phyloP scores from a whole-genome alignment of 2,329 filamentous ascomycete species.

The Fusarium nodosum region DNA sequence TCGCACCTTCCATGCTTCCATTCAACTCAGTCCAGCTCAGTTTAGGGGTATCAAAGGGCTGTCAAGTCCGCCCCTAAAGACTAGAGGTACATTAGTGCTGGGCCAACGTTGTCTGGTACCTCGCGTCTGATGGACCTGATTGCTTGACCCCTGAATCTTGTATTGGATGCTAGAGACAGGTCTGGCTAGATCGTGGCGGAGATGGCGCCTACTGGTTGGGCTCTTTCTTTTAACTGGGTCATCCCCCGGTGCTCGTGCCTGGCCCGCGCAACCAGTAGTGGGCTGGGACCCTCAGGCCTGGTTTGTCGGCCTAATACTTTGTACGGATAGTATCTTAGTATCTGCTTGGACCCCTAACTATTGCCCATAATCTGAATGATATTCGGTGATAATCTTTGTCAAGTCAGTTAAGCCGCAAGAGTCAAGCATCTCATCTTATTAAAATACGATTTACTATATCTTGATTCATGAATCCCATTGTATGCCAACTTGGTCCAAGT shows the following conservation, averaged over 20 bases:
- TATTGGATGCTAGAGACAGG: constrained; percentile 16
- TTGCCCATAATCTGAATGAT: constrained; percentile 22
- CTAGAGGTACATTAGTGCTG: constrained; percentile 41
- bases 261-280: constrained; percentile 44
- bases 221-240: constrained; percentile 13
- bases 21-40: constrained; percentile 22
- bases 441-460: neutral
- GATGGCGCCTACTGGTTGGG: constrained; percentile 40
- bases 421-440: constrained; percentile 25
- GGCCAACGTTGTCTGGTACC: constrained; percentile 41
- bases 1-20: constrained; percentile 34
- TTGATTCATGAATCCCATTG: constrained; percentile 16
- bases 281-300: constrained; percentile 29
- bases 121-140: constrained; percentile 32
- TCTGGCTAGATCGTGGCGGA: constrained; percentile 25
- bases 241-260: constrained; percentile 39
- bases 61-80: constrained; percentile 43
- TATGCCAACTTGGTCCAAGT: neutral
- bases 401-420: constrained; percentile 9
- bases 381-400: constrained; percentile 9
- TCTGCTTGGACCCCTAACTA: constrained; percentile 43
- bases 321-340: neutral
- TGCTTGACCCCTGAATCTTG: constrained; percentile 41
- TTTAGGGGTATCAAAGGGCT: constrained; percentile 38
- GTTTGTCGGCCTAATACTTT: constrained; percentile 9